phyloP scores from a whole-genome alignment of 2,329 filamentous ascomycete genomes.

The Cercospora brassicicola region DNA sequence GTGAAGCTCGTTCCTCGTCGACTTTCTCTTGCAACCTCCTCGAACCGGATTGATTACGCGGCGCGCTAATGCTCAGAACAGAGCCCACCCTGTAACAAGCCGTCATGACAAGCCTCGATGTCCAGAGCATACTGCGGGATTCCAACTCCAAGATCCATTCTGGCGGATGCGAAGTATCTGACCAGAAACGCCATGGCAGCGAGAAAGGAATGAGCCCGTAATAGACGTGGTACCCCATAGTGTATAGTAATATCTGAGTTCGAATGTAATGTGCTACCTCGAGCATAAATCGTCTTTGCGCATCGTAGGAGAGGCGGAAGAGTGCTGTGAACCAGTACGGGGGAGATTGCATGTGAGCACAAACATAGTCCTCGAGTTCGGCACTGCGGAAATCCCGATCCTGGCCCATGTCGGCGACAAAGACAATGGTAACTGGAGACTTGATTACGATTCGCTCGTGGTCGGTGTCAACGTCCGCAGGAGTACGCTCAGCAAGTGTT shows the following conservation, averaged over 20 bases:
- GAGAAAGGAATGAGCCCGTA: background rate
- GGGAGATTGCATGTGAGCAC: background rate
- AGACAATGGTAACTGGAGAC: background rate
- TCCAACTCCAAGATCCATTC: background rate
- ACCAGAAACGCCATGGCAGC: background rate
- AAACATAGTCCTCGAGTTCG: background rate
- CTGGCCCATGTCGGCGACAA: background rate
- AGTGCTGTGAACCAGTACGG: background rate
- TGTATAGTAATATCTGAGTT: background rate
- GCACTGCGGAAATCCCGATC: background rate
- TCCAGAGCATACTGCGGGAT: background rate
- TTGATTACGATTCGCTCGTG: background rate
- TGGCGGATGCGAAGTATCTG: background rate
- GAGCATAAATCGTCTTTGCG: background rate
- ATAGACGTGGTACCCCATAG: background rate
- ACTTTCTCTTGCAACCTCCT: background rate
- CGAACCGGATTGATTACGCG: background rate
- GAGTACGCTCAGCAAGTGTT: background rate
- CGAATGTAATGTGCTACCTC: background rate
- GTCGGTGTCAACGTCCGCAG: background rate
- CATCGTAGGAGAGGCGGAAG: background rate
- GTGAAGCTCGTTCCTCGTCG: background rate
- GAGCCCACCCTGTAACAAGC: background rate
- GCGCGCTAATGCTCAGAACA: background rate
- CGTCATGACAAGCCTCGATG: background rate